phyloP scores from a whole-genome alignment of 257 asterid species.

The Rubia yunnanensis region DNA sequence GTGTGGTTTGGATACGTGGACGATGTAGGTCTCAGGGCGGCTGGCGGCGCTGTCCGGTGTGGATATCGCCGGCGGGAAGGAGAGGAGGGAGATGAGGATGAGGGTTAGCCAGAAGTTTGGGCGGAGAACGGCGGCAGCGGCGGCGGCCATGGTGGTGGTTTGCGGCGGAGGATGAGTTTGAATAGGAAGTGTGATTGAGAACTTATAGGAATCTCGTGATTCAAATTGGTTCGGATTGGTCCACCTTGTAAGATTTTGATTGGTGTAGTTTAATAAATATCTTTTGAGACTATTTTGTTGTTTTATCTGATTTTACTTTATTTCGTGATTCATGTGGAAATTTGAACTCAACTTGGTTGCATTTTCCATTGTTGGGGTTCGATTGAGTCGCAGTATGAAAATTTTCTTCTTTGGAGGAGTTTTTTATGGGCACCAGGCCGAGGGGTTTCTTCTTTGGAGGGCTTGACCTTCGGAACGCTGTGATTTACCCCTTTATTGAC shows the following conservation, averaged over 20 bases:
- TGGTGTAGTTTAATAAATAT: not conserved
- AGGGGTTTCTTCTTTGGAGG: too few relatives aligned
- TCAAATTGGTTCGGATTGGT: slow-evolving; percentile 10
- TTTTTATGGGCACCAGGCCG: too few relatives aligned
- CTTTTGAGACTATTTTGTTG: too few relatives aligned
- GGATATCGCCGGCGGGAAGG: not conserved
- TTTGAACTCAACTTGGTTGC: not conserved
- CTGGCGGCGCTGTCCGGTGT: slow-evolving; percentile 12
- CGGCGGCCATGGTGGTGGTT: slow-evolving; percentile 10
- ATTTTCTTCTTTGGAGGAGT: too few relatives aligned
- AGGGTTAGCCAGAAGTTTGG: slow-evolving; percentile 17
- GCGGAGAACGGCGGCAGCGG: not conserved
- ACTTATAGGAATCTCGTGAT: not conserved
- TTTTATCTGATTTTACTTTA: not conserved
- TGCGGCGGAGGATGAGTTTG: not conserved
- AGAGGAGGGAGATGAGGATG: slow-evolving; percentile 9
- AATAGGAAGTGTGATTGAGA: not conserved
- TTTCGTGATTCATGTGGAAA: not conserved
- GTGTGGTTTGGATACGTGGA: slow-evolving; percentile 55
- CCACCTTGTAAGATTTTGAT: slow-evolving; percentile 19
- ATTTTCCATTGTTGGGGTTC: too few relatives aligned
- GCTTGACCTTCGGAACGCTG: too few relatives aligned
- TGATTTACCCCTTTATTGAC: too few relatives aligned
- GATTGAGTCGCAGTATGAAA: too few relatives aligned
- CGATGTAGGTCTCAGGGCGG: slow-evolving; percentile 52